These are phyloP conservation scores for Penicillium desertorum DNA, from an alignment of 495 filamentous ascomycete species.

Conservation along the genomic window DNA sequence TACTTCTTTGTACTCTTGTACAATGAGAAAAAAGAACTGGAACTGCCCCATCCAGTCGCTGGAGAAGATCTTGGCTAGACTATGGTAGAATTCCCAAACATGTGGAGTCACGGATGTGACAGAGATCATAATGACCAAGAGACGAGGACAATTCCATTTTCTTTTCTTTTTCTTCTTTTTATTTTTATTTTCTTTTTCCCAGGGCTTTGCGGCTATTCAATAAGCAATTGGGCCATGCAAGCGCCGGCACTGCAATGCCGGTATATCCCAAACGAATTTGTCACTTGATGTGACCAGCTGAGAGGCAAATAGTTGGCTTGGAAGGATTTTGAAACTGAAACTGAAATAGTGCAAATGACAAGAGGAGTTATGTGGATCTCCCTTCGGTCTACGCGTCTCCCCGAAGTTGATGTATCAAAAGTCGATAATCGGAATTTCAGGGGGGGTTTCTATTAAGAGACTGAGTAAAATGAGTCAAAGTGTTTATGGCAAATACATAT, in stretches of 20 bases:
- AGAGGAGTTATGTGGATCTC: neutral
- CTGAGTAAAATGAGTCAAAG: too few relatives aligned
- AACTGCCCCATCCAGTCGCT: constrained; percentile 10
- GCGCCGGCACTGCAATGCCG: constrained; percentile 5
- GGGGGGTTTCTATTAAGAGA: neutral
- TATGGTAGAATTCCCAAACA: neutral
- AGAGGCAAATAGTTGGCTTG: too few relatives aligned
- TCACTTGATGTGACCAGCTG: constrained; percentile 1
- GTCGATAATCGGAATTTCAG: constrained; percentile 4
- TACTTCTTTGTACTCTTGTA: neutral
- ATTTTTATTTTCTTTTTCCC: neutral
- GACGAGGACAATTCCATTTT: constrained; percentile 10
- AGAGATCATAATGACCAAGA: neutral
- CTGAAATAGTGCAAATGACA: neutral
- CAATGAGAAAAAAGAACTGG: constrained; percentile 1
- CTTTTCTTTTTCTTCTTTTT: neutral
- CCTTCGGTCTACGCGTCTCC: neutral
- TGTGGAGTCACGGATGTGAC: constrained; percentile 11
- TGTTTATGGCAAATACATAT: neutral
- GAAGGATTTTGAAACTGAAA: neutral
- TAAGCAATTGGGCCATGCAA: constrained; percentile 12
- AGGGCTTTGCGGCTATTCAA: constrained; percentile 10
- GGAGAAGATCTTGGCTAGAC: constrained; percentile 5
- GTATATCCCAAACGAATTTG: constrained; percentile 5
- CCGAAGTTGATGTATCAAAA: constrained; percentile 9